Percentiles rank a stretch among this genome's conserved stretches.
These are phyloP conservation scores for Scorias spongiosa DNA, from an alignment of 2,329 filamentous ascomycete species.

Conservation along the genomic window DNA sequence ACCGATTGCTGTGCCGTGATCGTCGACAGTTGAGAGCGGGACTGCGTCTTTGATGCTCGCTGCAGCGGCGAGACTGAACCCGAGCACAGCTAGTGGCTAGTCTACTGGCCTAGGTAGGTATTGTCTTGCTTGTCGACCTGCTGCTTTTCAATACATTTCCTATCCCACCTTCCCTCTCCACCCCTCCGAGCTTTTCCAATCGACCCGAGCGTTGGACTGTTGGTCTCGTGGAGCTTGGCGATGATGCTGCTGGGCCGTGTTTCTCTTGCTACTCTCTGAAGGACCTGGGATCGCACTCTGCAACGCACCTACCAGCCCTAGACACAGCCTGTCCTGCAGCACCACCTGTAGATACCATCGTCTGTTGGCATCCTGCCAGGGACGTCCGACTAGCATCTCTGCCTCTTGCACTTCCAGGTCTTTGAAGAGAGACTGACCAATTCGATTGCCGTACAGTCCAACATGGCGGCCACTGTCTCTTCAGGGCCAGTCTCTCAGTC, in stretches of 20 bases:
- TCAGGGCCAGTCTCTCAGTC: background rate
- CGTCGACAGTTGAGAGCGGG: too few species aligned
- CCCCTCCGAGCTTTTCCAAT: background rate
- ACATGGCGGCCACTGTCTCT: background rate
- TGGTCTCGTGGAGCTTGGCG: background rate
- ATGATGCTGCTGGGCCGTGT: conserved; percentile 1
- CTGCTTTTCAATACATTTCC: background rate
- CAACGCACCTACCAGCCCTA: too few species aligned
- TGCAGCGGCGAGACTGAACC: background rate
- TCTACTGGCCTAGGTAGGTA: background rate
- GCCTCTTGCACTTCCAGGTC: too few species aligned
- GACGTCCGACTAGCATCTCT: too few species aligned
- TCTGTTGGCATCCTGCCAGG: too few species aligned
- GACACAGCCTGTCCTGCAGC: too few species aligned
- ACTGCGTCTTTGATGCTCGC: too few species aligned
- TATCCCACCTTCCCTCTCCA: background rate
- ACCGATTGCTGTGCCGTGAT: too few species aligned
- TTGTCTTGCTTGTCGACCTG: background rate
- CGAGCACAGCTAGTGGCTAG: background rate
- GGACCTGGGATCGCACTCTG: too few species aligned
- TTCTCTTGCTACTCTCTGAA: background rate
- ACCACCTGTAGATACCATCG: too few species aligned
- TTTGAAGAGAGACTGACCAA: background rate
- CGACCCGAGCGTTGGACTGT: background rate
- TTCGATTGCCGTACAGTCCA: background rate